These are phyloP conservation scores for Wickerhamiella sergipiensis DNA, from an alignment of 805 yeast genomes.

Conservation along the genomic window DNA sequence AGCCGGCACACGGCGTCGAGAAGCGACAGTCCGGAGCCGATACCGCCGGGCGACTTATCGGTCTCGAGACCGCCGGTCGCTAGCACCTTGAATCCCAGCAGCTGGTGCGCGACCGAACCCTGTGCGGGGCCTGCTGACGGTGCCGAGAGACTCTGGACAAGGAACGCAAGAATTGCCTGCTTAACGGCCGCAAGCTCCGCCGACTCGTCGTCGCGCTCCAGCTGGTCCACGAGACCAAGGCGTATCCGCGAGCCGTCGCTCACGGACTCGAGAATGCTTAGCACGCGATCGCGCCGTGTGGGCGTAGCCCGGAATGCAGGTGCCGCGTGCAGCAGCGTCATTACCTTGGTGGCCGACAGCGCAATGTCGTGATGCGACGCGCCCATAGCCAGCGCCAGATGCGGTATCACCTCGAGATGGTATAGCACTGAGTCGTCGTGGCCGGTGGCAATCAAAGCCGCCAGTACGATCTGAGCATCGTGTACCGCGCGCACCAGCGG, in stretches of 20 bases:
- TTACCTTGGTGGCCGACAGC: slow-evolving; percentile 36
- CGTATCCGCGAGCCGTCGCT: slow-evolving; percentile 69
- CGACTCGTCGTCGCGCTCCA: slow-evolving; percentile 30
- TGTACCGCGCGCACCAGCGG: slow-evolving; percentile 23
- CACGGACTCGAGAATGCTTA: slow-evolving; percentile 58
- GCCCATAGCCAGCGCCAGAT: slow-evolving; percentile 64
- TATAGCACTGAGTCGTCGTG: slow-evolving; percentile 53
- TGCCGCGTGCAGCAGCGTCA: slow-evolving; percentile 37
- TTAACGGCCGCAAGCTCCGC: slow-evolving; percentile 29
- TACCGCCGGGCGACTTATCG: slow-evolving; percentile 34
- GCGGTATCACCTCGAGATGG: slow-evolving; percentile 58
- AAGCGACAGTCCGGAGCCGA: slow-evolving; percentile 40
- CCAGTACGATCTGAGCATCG: slow-evolving; percentile 17
- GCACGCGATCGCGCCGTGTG: slow-evolving; percentile 41
- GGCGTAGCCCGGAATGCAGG: slow-evolving; percentile 31
- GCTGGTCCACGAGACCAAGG: slow-evolving; percentile 56
- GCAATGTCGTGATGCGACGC: slow-evolving; percentile 39
- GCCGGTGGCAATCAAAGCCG: slow-evolving; percentile 17
- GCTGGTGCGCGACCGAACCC: slow-evolving; percentile 53
- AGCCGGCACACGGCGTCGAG: slow-evolving; percentile 40
- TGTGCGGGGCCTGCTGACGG: slow-evolving; percentile 23
- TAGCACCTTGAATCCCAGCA: slow-evolving; percentile 56
- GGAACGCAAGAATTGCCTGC: slow-evolving; percentile 42
- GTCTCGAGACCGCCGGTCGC: slow-evolving; percentile 39
- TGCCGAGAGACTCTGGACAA: slow-evolving; percentile 33